A percentile compares a stretch with the other conserved stretches of the same genome.
Evolutionary conservation across 768 basidiomycete species (phyloP).

Genomic region (Sistotremastrum niveocremeum): DNA sequence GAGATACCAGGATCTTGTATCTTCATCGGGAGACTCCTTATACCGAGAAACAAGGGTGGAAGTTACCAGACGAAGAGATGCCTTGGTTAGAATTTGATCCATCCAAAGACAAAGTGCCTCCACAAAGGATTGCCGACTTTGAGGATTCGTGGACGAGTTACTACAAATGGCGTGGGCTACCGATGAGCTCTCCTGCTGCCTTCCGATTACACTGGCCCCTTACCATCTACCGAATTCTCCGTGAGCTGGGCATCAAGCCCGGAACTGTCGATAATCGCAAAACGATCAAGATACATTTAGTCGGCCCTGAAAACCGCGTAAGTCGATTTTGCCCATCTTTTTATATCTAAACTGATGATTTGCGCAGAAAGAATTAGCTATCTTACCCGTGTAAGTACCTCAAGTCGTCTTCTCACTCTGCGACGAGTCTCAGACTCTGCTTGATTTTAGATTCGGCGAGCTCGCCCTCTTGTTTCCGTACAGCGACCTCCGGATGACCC

Average conservation of each 20-base stretch:
- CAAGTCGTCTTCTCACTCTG: too few species aligned
- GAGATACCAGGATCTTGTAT: too few species aligned
- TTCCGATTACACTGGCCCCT: conserved; percentile 4
- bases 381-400: conserved; percentile 24
- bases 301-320: conserved; percentile 1
- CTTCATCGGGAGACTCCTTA: too few species aligned
- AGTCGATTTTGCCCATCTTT: neutral
- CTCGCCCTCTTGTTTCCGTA: conserved; percentile 31
- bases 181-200: conserved; percentile 4
- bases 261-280: neutral
- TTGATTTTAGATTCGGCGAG: conserved; percentile 26
- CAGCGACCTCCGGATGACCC: conserved; percentile 28
- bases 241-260: conserved; percentile 5
- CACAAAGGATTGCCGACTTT: conserved; percentile 1
- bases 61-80: conserved; percentile 5
- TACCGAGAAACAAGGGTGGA: conserved; percentile 2
- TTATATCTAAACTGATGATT: neutral
- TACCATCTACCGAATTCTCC: conserved; percentile 10
- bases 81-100: conserved; percentile 4
- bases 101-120: neutral
- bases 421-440: too few species aligned
- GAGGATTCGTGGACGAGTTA: conserved; percentile 6
- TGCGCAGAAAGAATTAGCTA: conserved; percentile 1
- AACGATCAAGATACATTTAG: conserved; percentile 1
- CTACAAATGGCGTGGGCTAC: conserved; percentile 5